These are phyloP conservation scores for Phytophthora pinifolia DNA, from an alignment of 352 stramenopile species.

Conservation along the genomic window DNA sequence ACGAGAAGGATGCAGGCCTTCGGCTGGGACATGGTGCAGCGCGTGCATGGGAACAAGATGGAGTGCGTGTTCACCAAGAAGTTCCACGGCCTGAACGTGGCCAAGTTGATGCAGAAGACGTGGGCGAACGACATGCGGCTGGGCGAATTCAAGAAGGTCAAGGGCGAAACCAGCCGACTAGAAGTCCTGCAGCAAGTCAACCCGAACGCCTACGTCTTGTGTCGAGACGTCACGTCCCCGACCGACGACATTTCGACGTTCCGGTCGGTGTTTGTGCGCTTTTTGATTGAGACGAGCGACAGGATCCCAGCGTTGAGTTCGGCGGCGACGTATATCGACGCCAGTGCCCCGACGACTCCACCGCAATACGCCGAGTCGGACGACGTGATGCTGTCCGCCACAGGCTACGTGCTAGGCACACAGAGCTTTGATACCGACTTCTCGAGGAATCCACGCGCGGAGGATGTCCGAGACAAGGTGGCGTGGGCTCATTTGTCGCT, in stretches of 20 bases:
- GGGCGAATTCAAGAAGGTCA: constrained; percentile 39
- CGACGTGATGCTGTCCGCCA: constrained; percentile 19
- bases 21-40: constrained; percentile 38
- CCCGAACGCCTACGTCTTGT: constrained; percentile 34
- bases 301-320: constrained; percentile 11
- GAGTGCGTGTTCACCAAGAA: constrained; percentile 39
- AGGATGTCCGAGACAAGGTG: constrained; percentile 24
- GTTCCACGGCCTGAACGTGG: constrained; percentile 28
- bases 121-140: constrained; percentile 38
- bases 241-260: constrained; percentile 30
- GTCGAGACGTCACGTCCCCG: constrained; percentile 36
- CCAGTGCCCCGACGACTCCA: constrained; percentile 14
- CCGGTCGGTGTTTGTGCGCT: constrained; percentile 43
- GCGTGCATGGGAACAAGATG: constrained; percentile 29
- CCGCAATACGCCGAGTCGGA: constrained; percentile 8
- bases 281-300: constrained; percentile 33
- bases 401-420: constrained; percentile 39
- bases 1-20: constrained; percentile 24
- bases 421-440: constrained; percentile 38
- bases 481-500: constrained; percentile 43
- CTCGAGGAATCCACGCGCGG: constrained; percentile 7
- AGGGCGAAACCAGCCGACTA: constrained; percentile 34
- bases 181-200: constrained; percentile 39
- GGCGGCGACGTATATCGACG: constrained; percentile 9
- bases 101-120: constrained; percentile 32